These are phyloP conservation scores for Plectosphaerella sp. DNA, from an alignment of 2,329 filamentous ascomycete species.

Conservation along the genomic window DNA sequence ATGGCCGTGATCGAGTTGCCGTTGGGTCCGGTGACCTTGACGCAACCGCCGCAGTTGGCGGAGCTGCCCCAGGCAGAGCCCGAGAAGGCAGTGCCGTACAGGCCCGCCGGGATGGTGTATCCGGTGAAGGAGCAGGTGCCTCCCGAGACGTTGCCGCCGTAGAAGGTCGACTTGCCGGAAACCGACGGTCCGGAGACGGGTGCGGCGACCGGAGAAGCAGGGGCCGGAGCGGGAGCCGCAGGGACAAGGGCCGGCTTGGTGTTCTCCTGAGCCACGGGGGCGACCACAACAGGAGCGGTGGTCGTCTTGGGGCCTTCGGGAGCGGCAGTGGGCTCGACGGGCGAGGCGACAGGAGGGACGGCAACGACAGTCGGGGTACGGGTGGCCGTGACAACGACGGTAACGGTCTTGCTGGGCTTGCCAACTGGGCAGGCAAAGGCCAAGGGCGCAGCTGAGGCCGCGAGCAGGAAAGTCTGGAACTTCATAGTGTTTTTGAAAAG, in stretches of 20 bases:
- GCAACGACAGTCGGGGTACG: background rate
- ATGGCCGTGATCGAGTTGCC: conserved; percentile 60
- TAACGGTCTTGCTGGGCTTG: conserved; percentile 7
- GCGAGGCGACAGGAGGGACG: background rate
- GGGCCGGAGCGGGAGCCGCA: background rate
- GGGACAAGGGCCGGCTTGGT: background rate
- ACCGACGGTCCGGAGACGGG: background rate
- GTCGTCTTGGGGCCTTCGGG: background rate
- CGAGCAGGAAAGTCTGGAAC: conserved; percentile 10
- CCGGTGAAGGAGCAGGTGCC: conserved; percentile 61
- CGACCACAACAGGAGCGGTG: background rate
- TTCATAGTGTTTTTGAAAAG: conserved; percentile 10
- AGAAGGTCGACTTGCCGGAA: conserved; percentile 43
- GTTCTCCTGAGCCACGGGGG: background rate
- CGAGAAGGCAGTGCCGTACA: conserved; percentile 60
- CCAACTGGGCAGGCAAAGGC: conserved; percentile 5
- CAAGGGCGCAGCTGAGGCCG: conserved; percentile 9
- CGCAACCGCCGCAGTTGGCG: conserved; percentile 56
- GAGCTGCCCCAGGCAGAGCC: conserved; percentile 51
- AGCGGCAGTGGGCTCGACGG: background rate
- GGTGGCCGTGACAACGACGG: conserved; percentile 1
- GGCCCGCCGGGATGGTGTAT: conserved; percentile 54
- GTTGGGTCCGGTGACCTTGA: conserved; percentile 52
- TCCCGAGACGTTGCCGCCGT: conserved; percentile 51
- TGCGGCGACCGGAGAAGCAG: background rate